phyloP scores from a whole-genome alignment of 768 basidiomycete genomes.

The Russula olivacea region DNA sequence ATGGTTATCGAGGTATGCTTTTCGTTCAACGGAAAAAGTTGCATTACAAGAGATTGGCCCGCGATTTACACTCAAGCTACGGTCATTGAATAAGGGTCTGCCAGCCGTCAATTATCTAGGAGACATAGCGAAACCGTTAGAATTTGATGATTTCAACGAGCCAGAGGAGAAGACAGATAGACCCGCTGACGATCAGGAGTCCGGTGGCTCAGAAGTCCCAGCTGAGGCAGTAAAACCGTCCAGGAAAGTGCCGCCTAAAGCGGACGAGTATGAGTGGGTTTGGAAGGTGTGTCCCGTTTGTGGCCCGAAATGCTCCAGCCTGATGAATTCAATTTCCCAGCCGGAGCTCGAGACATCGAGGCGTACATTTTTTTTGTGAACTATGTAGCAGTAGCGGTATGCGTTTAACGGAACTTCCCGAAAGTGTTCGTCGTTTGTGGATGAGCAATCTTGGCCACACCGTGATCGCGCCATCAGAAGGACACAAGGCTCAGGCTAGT shows the following conservation, averaged over 20 bases:
- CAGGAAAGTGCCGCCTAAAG: conserved; percentile 50
- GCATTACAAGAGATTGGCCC: conserved; percentile 97
- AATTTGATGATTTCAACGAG: conserved; percentile 42
- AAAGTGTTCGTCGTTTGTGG: background rate
- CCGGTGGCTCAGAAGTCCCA: conserved; percentile 21
- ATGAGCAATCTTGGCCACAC: background rate
- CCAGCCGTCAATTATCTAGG: conserved; percentile 73
- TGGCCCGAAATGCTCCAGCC: background rate
- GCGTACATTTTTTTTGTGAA: conserved; percentile 81
- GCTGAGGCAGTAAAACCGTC: conserved; percentile 20
- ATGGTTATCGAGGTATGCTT: conserved; percentile 63
- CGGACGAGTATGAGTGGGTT: conserved; percentile 79
- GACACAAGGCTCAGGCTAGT: too few relatives aligned
- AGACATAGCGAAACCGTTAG: conserved; percentile 50
- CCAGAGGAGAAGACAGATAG: conserved; percentile 31
- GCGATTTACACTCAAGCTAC: conserved; percentile 89
- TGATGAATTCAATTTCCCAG: conserved; percentile 37
- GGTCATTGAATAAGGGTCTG: conserved; percentile 82
- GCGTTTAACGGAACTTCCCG: background rate
- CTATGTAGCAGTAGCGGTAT: background rate
- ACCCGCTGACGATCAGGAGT: conserved; percentile 28
- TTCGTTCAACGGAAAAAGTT: conserved; percentile 85
- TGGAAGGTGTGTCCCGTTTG: conserved; percentile 69
- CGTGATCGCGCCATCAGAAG: too few relatives aligned
- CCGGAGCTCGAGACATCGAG: conserved; percentile 91